Evolutionary conservation across 768 basidiomycete species (phyloP).

Genomic region (Mycena polygramma): DNA sequence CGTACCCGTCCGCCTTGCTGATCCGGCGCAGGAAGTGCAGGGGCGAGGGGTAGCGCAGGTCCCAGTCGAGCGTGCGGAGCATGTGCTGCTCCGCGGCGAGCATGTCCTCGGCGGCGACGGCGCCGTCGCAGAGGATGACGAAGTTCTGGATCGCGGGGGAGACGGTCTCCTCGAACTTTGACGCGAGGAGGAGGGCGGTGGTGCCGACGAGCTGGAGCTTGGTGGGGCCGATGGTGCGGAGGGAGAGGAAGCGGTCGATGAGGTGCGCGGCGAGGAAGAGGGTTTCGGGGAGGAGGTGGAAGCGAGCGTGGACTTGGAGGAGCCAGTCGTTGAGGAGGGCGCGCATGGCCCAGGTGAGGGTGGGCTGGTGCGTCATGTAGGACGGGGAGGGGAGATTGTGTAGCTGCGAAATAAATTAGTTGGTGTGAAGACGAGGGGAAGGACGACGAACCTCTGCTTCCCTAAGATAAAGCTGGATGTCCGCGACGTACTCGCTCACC

Average conservation of each 20-base stretch:
- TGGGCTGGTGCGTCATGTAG: conserved; percentile 88
- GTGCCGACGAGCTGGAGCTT: conserved; percentile 95
- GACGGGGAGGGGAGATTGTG: conserved; percentile 82
- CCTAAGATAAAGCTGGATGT: conserved; percentile 90
- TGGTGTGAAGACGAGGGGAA: not conserved
- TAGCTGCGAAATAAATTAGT: conserved; percentile 57
- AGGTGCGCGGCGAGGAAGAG: conserved; percentile 92
- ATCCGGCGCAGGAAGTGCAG: conserved; percentile 90
- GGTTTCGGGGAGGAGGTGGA: conserved; percentile 90
- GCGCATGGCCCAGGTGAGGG: conserved; percentile 91
- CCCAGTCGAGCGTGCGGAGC: conserved; percentile 87
- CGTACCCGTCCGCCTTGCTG: conserved; percentile 94
- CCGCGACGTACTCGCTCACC: conserved; percentile 92
- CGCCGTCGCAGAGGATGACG: conserved; percentile 81
- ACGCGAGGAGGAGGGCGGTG: conserved; percentile 87
- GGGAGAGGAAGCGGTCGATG: conserved; percentile 79
- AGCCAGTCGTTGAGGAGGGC: conserved; percentile 94
- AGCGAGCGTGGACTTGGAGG: conserved; percentile 86
- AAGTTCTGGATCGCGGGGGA: conserved; percentile 89
- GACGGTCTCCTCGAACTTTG: conserved; percentile 94
- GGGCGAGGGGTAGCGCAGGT: conserved; percentile 85
- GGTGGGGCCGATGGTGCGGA: conserved; percentile 80
- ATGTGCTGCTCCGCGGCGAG: conserved; percentile 92
- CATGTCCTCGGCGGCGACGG: conserved; percentile 84
- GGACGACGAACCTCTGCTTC: conserved; percentile 74